These are phyloP conservation scores for Clarireedia homoeocarpa DNA, from an alignment of 2,329 filamentous ascomycete species.

Conservation along the genomic window DNA sequence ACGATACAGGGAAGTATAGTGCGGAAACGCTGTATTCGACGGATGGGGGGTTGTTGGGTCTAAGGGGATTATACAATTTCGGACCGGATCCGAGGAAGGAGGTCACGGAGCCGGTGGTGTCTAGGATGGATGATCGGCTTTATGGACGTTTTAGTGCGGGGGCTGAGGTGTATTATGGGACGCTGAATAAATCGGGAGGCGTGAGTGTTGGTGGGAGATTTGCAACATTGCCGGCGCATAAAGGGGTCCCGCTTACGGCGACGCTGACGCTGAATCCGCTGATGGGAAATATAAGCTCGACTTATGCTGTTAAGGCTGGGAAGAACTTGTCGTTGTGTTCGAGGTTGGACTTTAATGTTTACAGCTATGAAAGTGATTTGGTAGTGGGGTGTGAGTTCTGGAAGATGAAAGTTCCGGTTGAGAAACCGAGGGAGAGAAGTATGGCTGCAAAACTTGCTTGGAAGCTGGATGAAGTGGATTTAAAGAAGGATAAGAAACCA, in stretches of 20 bases:
- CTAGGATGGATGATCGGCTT: conserved; percentile 45
- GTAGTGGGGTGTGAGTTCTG: conserved; percentile 89
- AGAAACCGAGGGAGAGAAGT: conserved; percentile 34
- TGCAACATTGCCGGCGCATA: conserved; percentile 72
- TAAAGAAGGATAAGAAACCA: conserved; percentile 32
- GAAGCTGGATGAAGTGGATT: conserved; percentile 35
- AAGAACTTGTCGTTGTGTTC: conserved; percentile 78
- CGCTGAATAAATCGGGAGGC: conserved; percentile 87
- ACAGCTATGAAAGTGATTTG: conserved; percentile 94
- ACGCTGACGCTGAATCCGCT: conserved; percentile 89
- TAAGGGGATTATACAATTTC: conserved; percentile 91
- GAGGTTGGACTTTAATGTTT: conserved; percentile 93
- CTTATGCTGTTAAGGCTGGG: conserved; percentile 84
- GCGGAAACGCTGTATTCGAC: conserved; percentile 88
- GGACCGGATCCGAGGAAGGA: conserved; percentile 38
- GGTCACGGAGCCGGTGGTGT: conserved; percentile 14
- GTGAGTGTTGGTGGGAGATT: conserved; percentile 85
- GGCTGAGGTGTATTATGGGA: conserved; percentile 90
- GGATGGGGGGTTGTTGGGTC: conserved; percentile 79
- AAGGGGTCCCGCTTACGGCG: conserved; percentile 85
- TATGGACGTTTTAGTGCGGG: conserved; percentile 84
- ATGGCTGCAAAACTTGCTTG: conserved; percentile 48
- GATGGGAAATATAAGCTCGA: conserved; percentile 87
- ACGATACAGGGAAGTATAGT: conserved; percentile 80
- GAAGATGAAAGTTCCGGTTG: conserved; percentile 46